Evolutionary conservation across 768 basidiomycete species (phyloP), one percentile per base, ranked within the genome.

Genomic region (Mycena galopus): DNA sequence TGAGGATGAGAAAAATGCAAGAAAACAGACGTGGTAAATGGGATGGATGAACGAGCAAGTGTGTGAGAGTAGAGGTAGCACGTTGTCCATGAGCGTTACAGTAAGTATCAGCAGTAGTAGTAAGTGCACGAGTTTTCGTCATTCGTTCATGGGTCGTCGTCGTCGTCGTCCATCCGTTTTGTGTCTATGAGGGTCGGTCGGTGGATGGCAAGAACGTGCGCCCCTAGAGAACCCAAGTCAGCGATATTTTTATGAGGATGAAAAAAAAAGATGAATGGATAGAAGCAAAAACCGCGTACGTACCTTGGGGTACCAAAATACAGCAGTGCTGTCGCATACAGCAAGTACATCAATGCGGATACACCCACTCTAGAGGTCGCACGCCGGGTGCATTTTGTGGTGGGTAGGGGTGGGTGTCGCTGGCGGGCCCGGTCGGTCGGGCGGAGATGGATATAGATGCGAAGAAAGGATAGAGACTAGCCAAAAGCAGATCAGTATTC

Each of bases 321-420:
- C 59, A 61, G 39, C 51, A 56, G 60, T 33, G 29, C 9, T 29
- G 29, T 47, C 19, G 33, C 17, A 33, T 33, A 32, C 19, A 21
- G 21, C 57, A 64, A 61, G 58, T 70, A 65, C 60, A 62, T 35
- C 27, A 50, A 17, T 44, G 42, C 21, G 50, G 16, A 62, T 42
- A 51, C 71, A 67, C 71, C 59, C 33, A 65, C 55, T 72, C 71
- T 72, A 72, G 23, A 27, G 65, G 32, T 62, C 55, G 65, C 71
- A 72, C 71, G 71, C 71, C 65, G 65, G 71, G 71, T 72, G 71
- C 71, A 57, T 67, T 51, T 67, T 67, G 57, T 59, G 55, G 42
- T 12, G 50, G 3, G 25, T 27, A 10, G 39, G 4, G 14, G 3
- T 5, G 3, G 39, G 39, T 39, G 39, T 3, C 3, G 7, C 39